Conservation (phyloP, 371 early-diverging fungal species). For the Circinella minor region DNA sequence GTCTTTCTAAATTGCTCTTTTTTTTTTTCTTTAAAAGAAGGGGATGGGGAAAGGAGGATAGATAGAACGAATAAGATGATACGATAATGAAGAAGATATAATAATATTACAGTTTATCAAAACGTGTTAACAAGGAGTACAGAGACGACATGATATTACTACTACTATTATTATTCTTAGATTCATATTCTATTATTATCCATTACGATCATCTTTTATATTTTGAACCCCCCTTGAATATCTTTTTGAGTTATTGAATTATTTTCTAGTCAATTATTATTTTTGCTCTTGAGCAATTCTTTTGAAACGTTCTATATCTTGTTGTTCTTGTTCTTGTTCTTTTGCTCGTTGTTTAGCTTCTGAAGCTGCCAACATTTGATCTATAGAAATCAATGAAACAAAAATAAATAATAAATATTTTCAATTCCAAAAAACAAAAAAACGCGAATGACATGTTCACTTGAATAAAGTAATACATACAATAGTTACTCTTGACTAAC, state of each 20-base stretch:
- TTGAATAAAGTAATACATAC: conserved; percentile 28
- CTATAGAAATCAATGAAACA: conserved; percentile 17
- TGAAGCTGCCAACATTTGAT: conserved; percentile 56
- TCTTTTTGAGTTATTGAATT: neutral
- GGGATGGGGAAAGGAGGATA: neutral
- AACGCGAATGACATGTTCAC: too few species aligned
- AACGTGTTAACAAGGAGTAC: too few species aligned
- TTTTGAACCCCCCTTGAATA: too few species aligned
- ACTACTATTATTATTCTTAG: too few species aligned
- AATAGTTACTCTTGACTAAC: conserved; percentile 53
- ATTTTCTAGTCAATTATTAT: neutral
- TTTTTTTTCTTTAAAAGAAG: neutral
- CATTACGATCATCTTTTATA: too few species aligned
- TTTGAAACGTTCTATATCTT: conserved; percentile 39
- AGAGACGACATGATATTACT: too few species aligned
- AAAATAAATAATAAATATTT: neutral
- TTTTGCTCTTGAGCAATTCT: conserved; percentile 17
- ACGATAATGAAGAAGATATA: too few species aligned
- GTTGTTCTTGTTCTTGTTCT: conserved; percentile 40
- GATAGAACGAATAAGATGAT: too few species aligned
- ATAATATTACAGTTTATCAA: too few species aligned
- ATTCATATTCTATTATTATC: too few species aligned
- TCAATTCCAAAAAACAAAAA: neutral
- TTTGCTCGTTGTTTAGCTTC: conserved; percentile 48
- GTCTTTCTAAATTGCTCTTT: neutral